Base-by-base conservation (phyloP, 2,329 filamentous ascomycete genomes). In the Xylaria arbuscula region DNA sequence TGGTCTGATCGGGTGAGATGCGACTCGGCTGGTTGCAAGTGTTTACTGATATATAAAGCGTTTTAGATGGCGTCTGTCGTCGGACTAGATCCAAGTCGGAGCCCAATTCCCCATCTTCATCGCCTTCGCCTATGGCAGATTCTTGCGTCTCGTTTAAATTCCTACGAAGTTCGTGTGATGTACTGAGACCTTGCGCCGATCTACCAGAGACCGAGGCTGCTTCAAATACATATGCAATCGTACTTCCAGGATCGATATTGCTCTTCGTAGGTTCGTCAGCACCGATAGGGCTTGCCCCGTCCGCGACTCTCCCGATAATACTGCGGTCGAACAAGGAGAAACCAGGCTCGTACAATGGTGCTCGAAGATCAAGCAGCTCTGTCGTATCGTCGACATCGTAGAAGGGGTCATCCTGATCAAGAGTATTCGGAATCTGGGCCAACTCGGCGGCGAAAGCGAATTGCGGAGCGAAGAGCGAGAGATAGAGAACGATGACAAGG, bases 41-140 rank as follows among this genome's bases (percentile, higher is more conserved):
- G 72, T 94, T 98, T 51, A 94, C 89, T 1, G 94, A 94, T 62
- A 99, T 86, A 79, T 92, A 98, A 2, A 98, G 83, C 1, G 81
- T 87, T 50, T 80, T 83, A 17, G 80, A 79, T 28, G 80, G 70
- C 60, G 76, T 70, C 66, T 76, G 72, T 62, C 78, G 75, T 28
- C 71, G 74, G 32, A 48, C 62, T 47, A 72, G 65, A 70, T 72
- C 74, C 38, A 57, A 51, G 17, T 68, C 64, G 7, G 47, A 51
- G n/a, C 63, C 54, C 19, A 65, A 57, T 36, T 66, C 74, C n/a
- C 74, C 72, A 10, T 68, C 67, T 2, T 65, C 72, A 15, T 68
- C 68, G 3, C 67, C 72, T n/a, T 72, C 73, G 15, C 64, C 67
- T 50, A 72, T 70, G 34, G 36, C 51, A 15, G 48, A 51, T 22